Conservation (phyloP, 805 yeast genomes). For the Candida stauntonica region DNA sequence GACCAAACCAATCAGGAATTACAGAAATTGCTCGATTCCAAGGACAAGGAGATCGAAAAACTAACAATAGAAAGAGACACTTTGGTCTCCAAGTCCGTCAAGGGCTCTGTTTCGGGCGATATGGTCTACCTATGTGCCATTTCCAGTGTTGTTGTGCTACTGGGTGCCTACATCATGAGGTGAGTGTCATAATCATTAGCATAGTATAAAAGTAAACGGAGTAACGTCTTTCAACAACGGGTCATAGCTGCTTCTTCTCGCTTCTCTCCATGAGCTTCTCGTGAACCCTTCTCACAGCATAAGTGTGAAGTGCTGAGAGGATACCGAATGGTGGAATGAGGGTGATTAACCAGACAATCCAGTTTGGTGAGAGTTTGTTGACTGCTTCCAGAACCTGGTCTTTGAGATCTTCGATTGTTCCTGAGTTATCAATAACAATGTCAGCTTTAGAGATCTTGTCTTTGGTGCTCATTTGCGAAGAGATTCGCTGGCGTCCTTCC, state of each 20-base stretch:
- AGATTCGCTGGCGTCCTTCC: constrained; percentile 71
- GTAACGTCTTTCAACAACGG: no score
- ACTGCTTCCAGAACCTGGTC: constrained; percentile 40
- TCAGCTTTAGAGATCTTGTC: constrained; percentile 60
- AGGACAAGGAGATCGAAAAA: constrained; percentile 2
- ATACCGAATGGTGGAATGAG: constrained; percentile 40
- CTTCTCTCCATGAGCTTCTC: constrained; percentile 4
- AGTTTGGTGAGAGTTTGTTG: constrained; percentile 34
- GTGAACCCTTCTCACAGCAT: constrained; percentile 6
- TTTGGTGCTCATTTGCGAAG: constrained; percentile 67
- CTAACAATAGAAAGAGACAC: not conserved
- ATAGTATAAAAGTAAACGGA: not conserved
- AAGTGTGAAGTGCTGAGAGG: constrained; percentile 14
- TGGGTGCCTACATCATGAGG: constrained; percentile 7
- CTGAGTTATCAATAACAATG: constrained; percentile 59
- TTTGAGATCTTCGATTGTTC: constrained; percentile 39
- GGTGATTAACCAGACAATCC: constrained; percentile 28
- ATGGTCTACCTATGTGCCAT: constrained; percentile 6
- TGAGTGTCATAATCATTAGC: not conserved
- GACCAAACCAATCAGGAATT: not conserved
- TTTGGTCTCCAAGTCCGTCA: not conserved
- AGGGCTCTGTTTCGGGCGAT: constrained; percentile 1
- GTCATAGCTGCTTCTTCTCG: not conserved
- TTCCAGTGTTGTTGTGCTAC: constrained; percentile 2
- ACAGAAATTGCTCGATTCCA: not conserved